A percentile compares a stretch with the other conserved stretches of the same genome.
These are phyloP conservation scores for Ogataea paraovalis DNA, from an alignment of 805 yeast species.

Conservation along the genomic window DNA sequence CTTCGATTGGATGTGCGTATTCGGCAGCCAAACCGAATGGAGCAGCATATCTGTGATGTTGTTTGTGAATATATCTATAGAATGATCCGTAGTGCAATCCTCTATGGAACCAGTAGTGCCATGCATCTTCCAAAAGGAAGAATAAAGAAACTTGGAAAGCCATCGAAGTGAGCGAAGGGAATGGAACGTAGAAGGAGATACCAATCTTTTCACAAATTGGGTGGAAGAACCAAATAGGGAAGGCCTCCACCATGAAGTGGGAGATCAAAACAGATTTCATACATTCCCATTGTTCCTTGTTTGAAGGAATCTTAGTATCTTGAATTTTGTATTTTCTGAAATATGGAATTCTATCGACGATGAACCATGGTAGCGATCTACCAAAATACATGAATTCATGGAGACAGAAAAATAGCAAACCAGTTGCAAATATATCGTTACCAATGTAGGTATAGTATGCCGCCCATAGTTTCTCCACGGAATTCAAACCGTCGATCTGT, in stretches of 20 bases:
- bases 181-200: slow-evolving; percentile 75
- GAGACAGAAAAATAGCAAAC: slow-evolving; percentile 70
- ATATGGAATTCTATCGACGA: slow-evolving; percentile 80
- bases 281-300: slow-evolving; percentile 90
- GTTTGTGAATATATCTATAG: slow-evolving; percentile 92
- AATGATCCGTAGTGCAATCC: slow-evolving; percentile 83
- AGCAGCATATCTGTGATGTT: slow-evolving; percentile 96
- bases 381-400: slow-evolving; percentile 92
- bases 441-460: slow-evolving; percentile 79
- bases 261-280: slow-evolving; percentile 77
- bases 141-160: slow-evolving; percentile 66
- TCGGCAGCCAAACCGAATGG: slow-evolving; percentile 98
- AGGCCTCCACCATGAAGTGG: slow-evolving; percentile 89
- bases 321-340: slow-evolving; percentile 88
- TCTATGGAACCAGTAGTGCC: slow-evolving; percentile 98
- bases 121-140: slow-evolving; percentile 84
- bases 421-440: slow-evolving; percentile 91
- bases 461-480: slow-evolving; percentile 79
- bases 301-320: slow-evolving; percentile 74
- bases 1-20: slow-evolving; percentile 96
- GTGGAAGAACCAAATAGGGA: slow-evolving; percentile 97
- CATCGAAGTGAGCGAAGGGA: slow-evolving; percentile 65
- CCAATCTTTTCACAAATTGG: slow-evolving; percentile 83
- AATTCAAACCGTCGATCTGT: slow-evolving; percentile 34
- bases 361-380: slow-evolving; percentile 88